These are phyloP conservation scores for Malus orientalis DNA, from an alignment of 306 rosid genomes.

Conservation along the genomic window DNA sequence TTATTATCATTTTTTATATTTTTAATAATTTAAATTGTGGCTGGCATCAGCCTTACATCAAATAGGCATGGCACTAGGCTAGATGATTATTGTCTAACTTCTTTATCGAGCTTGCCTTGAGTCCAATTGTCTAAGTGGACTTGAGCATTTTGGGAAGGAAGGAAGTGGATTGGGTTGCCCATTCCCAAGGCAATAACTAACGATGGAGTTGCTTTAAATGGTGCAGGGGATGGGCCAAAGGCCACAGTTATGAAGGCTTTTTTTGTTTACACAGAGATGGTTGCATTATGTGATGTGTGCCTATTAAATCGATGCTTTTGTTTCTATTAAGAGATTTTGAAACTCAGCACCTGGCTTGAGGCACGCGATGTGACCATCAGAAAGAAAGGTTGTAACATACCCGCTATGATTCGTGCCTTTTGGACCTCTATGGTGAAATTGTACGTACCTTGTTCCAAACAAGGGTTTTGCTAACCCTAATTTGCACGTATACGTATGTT, in stretches of 20 bases:
- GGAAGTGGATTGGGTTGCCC: too few relatives aligned
- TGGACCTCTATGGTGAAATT: not conserved
- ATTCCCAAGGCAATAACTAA: too few relatives aligned
- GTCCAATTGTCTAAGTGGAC: too few relatives aligned
- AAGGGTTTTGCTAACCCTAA: not conserved
- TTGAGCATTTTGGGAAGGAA: too few relatives aligned
- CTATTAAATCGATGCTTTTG: constrained; percentile 61
- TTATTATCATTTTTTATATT: too few relatives aligned
- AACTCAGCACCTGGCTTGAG: constrained; percentile 15
- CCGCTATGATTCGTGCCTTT: not conserved
- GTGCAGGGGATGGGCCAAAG: constrained; percentile 18
- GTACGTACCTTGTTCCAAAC: not conserved
- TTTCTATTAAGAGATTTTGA: constrained; percentile 25
- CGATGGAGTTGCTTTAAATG: not conserved
- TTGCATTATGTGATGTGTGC: constrained; percentile 14
- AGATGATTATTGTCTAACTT: too few relatives aligned
- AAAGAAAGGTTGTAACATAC: constrained; percentile 6
- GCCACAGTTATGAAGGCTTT: not conserved
- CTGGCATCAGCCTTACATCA: too few relatives aligned
- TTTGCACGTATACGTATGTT: too few relatives aligned
- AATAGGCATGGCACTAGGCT: too few relatives aligned
- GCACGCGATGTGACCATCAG: constrained; percentile 30
- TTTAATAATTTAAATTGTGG: too few relatives aligned
- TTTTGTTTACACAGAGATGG: not conserved
- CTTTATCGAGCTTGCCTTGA: too few relatives aligned